These are phyloP conservation scores for Kodamaea hsintzibuensis DNA, from an alignment of 805 yeast genomes.

Conservation along the genomic window DNA sequence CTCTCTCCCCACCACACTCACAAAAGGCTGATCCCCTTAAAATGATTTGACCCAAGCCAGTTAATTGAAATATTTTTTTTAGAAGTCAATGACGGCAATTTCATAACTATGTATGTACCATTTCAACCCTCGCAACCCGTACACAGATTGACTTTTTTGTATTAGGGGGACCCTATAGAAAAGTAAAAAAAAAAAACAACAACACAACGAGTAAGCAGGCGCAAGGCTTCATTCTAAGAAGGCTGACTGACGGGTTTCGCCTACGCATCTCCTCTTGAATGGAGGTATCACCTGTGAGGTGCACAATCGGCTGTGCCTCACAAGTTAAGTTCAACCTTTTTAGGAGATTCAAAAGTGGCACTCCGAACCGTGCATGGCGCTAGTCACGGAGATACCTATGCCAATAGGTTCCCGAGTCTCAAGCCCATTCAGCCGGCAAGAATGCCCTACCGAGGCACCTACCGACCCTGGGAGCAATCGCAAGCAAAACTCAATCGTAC, in stretches of 20 bases:
- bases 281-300: not conserved
- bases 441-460: not conserved
- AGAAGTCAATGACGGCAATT: not conserved
- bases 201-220: too few species aligned
- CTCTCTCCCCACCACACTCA: too few species aligned
- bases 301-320: not conserved
- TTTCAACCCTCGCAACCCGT: not conserved
- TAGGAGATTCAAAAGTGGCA: not conserved
- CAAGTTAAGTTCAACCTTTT: not conserved
- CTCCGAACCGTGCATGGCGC: conserved; percentile 8
- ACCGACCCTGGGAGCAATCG: too few species aligned
- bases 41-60: not conserved
- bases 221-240: not conserved
- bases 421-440: not conserved
- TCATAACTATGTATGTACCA: not conserved
- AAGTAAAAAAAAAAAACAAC: too few species aligned
- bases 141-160: too few species aligned
- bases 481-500: not conserved
- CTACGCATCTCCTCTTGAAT: not conserved
- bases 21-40: too few species aligned
- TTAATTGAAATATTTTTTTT: not conserved
- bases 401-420: not conserved
- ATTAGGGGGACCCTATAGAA: not conserved
- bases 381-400: conserved; percentile 2
- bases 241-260: not conserved